phyloP scores from a whole-genome alignment of 2,329 filamentous ascomycete genomes.

The Aspergillus neoniger region DNA sequence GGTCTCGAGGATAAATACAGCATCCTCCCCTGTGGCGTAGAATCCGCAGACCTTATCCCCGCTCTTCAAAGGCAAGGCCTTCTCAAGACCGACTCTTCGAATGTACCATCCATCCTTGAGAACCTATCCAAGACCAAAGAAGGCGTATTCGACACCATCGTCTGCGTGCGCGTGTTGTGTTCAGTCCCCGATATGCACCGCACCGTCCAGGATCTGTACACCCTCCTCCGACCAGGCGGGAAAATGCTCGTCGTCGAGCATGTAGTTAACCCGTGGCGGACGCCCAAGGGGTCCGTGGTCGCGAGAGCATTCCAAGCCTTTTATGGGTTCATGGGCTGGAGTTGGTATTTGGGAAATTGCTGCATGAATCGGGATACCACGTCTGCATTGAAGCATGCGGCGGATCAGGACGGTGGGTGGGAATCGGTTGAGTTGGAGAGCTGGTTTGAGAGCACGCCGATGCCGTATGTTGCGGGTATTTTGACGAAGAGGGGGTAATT shows the following conservation, averaged over 20 bases:
- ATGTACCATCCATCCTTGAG: slow-evolving; percentile 6
- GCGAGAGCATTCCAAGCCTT: slow-evolving; percentile 51
- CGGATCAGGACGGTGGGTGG: slow-evolving; percentile 50
- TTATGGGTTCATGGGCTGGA: slow-evolving; percentile 52
- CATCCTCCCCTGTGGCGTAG: slow-evolving; percentile 51
- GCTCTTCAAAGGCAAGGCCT: slow-evolving; percentile 48
- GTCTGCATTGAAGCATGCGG: slow-evolving; percentile 45
- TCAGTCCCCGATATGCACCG: slow-evolving; percentile 52
- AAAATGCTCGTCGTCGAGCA: slow-evolving; percentile 59
- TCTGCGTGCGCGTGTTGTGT: slow-evolving; percentile 58
- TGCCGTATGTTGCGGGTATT: slow-evolving; percentile 46
- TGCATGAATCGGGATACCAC: slow-evolving; percentile 53
- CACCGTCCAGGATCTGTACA: slow-evolving; percentile 51
- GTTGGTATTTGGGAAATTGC: slow-evolving; percentile 56
- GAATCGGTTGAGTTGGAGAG: slow-evolving; percentile 50
- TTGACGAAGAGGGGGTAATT: slow-evolving; percentile 39
- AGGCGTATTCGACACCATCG: slow-evolving; percentile 56
- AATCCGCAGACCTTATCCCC: slow-evolving; percentile 49
- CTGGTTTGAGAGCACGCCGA: slow-evolving; percentile 38
- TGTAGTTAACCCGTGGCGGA: slow-evolving; percentile 54
- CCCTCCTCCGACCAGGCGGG: slow-evolving; percentile 56
- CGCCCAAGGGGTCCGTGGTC: slow-evolving; percentile 47
- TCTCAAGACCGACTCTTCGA: slow-evolving; percentile 21
- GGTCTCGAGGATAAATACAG: slow-evolving; percentile 53
- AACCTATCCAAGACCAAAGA: too few species aligned